Evolutionary conservation across 768 basidiomycete species (phyloP), one percentile per base, ranked within the genome.

Genomic region (Boletus patriciae): DNA sequence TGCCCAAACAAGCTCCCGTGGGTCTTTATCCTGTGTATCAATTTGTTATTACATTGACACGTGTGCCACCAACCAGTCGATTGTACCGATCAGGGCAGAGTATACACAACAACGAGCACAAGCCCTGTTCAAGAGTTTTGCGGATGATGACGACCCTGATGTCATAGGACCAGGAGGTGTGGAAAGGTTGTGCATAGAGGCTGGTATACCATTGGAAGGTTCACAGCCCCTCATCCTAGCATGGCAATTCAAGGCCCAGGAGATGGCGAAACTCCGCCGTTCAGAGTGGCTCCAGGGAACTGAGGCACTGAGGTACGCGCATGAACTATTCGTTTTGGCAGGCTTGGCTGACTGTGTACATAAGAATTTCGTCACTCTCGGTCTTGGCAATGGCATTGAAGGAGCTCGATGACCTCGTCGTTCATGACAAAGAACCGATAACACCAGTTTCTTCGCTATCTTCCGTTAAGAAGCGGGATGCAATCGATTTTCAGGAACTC

Each of bases 161-260:
- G 74, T 80, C 43, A 91, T 94, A 62, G 86, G 84, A 1, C 80
- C 87, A 1, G 88, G 85, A 56, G 89, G 90, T 3, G 83, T 92
- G 59, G 84, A 87, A 70, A 76, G 73, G 50, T 72, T 94, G 29
- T 94, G 88, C 72, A 77, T 61, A 25, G 88, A 92, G 59, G 82
- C 85, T 13, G 74, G 81, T n/a, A 80, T 92, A 45, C 77, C 88
- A 0, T 74, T 94, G 70, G 90, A 92, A 19, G 88, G 90, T 31
- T 77, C 86, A 7, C 72, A 83, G 59, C 87, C 90, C 19, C 76
- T 93, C 51, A 76, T 92, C 18, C 74, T 92, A 15, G 82, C 88
- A 23, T 93, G 91, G 91, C 86, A 88, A 62, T 70, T 89, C 54
- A 76, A 80, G 45, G 80, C 87, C 11, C 76, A 78, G 55, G 88